Base-by-base conservation (phyloP, 1,284 basidiomycete species). In the Clitocybe nebularis region DNA sequence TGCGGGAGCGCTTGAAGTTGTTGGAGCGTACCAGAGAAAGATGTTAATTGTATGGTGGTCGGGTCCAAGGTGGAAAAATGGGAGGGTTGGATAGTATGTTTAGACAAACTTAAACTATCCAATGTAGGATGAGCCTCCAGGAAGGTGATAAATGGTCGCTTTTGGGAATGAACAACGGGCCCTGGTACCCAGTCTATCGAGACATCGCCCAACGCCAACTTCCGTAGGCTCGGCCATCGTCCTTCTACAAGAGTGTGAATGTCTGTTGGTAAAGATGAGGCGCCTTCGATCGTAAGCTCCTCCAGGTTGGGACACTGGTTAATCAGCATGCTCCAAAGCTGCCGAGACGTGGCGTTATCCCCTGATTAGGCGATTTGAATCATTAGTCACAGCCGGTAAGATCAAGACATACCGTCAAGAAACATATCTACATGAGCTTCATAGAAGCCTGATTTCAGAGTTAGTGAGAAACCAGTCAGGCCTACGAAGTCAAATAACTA, bases 271-370 rank as follows among this genome's bases (percentile, higher is more conserved):
- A 78, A 67, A 16, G 74, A 63, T 1, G 78, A 78, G 17, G 64
- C 66, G 1, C 82, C 82, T 16, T 74, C 70, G 26, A 87, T 68
- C 25, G 65, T 60, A 3, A 87, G 67, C 39, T 79, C 76, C 57
- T 83, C 74, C 6, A 86, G 70, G 51, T 79, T 66, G 0, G 79
- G 80, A 52, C 78, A 81, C 22, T 70, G 71, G 16, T 65, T 61
- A 42, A 77, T 73, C 41, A 87, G 70, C 84, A 87, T 84, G 46
- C 78, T 70, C 79, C 80, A 83, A 33, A 87, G 63, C 32, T 66
- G 67, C 41, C 64, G 66, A 44, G 70, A 62, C 17, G 62, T 56
- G 5, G 65, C 60, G 33, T 61, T 58, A 33, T 67, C 66, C 48
- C 65, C 65, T 66, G 47, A 26, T 14, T n/a, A n/a, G 29, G 36